Base-by-base conservation (phyloP, 2,329 filamentous ascomycete genomes). In the Colletotrichum falcatum region DNA sequence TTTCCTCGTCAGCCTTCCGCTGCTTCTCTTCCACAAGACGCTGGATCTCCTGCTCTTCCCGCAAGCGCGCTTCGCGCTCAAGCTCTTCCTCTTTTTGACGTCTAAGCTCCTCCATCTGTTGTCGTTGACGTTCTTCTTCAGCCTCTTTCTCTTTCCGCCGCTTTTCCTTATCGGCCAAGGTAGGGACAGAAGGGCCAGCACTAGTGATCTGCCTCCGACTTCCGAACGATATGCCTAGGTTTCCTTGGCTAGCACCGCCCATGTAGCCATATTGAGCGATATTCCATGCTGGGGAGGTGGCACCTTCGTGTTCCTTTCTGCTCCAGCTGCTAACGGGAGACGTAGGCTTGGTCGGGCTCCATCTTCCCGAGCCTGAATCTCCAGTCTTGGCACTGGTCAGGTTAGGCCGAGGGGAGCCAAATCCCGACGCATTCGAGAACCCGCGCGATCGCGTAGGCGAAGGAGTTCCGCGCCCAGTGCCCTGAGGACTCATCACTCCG, bases 211-310 rank as follows among this genome's bases (percentile, higher is more conserved):
- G 96, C 71, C 96, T 90, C 75, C 95, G 89, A 23, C 91, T 94
- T 66, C 96, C 96, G 81, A 98, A 98, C 14, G 93, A 90, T 75
- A 99, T 94, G 23, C 96, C 96, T 72, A 98, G 90, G 76, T 97
- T 98, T 3, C 94, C 95, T 80, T 99, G 96, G 77, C 94, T 98
- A 33, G 96, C 96, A 59, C 96, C 96, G 68, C 96, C 96, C 92
- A 98, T 96, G 81, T 98, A 99, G 9, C 96, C 95, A 78, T 99
- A 99, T 79, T 99, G 96, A 67, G 95, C 92, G 75, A 98, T 98
- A 79, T 98, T 99, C 96, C 96, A 99, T 1, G 96, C 96, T 0
- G 96, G 96, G 33, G 91, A 87, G 1, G 95, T 98, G 54, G 87
- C 87, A 20, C 89, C 89, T 80, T 98, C 93, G 75, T 98, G 94